Base-by-base conservation (phyloP, 1,284 basidiomycete species). In the Golubevia sp. region DNA sequence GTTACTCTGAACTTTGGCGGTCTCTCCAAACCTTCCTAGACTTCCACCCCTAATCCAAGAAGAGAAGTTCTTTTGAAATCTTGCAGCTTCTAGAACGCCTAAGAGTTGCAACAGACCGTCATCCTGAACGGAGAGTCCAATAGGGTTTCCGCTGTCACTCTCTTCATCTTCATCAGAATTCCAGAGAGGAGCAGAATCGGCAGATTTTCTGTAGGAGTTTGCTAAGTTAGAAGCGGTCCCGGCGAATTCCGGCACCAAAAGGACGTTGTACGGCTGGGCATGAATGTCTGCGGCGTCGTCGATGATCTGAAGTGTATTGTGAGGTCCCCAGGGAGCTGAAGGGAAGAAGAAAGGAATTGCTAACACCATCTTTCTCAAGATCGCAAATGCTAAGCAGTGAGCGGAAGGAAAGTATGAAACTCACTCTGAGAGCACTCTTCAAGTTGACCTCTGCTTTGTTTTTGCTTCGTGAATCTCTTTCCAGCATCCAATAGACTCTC, bases 271-370 rank as follows among this genome's bases (percentile, higher is more conserved):
- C 18, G 78, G 79, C 58, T 82, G 78, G 55, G 79, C 53, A 3
- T 64, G 60, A 2, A 79, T 79, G 55, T 82, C 81, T 13, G 59
- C 58, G 18, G 61, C 58, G 50, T 72, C 72, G 58, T 82, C 79
- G 56, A 81, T 79, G 11, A 82, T 65, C 54, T 81, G 62, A 13
- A 82, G 56, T 0, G 78, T 82, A 27, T 82, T 82, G 20, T 69
- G 52, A 15, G 59, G 57, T 0, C 70, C 65, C 67, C 68, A 80
- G 8, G 72, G 74, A 2, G 66, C 57, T 44, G 20, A 38, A 15
- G 23, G n/a, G 27, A 25, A 18, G 24, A 38, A 21, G 15, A 60
- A 55, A n/a, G 38, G 24, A 48, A 55, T 38, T 38, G 59, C 50
- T n/a, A n/a, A n/a, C n/a, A n/a, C n/a, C n/a, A n/a, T n/a, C n/a